Base-by-base conservation (phyloP, 2,329 filamentous ascomycete species). In the Alternaria angustiovoidea region DNA sequence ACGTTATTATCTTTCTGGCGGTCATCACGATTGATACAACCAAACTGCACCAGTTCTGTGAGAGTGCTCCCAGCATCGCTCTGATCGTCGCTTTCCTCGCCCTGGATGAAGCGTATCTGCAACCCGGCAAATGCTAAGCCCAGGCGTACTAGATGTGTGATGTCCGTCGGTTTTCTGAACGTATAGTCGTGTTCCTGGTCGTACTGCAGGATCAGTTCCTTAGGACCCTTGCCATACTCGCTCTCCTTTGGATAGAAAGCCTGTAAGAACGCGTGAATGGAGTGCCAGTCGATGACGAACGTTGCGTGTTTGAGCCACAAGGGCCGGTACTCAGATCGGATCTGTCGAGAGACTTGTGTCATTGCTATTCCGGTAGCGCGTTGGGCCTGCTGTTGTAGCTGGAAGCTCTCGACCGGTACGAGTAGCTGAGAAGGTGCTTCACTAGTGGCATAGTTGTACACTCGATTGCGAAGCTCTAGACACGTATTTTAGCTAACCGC, bases 391-490 rank as follows among this genome's bases (percentile, higher is more conserved):
- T 12, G 12, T 48, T 34, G 44, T 2, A 42, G 18, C n/a, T 12
- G 28, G n/a, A 8, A 18, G 9, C 18, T 7, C 28, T 32, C 28
- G n/a, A 42, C 30, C 12, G 26, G 51, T 14, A 18, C 5, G 2
- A 48, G 36, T 7, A 24, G 30, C 18, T 36, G 46, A 36, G 30
- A 48, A 34, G 46, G 46, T n/a, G 18, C 30, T 7, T 42, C 38
- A 7, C 5, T 14, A 24, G 18, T n/a, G 22, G 24, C 26, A 6
- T 53, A 53, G 22, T 43, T 26, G 12, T 53, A 43, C n/a, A 43
- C 38, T 11, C n/a, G 22, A 14, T 53, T 43, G 51, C 51, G 51
- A n/a, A 53, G 36, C 30, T 53, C 38, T 53, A 22, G 7, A 48
- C 12, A 11, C 6, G 18, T 4, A 9, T 16, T 5, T 22, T 14